Conservation (phyloP, 805 yeast genomes). For the Barnettozyma populi region DNA sequence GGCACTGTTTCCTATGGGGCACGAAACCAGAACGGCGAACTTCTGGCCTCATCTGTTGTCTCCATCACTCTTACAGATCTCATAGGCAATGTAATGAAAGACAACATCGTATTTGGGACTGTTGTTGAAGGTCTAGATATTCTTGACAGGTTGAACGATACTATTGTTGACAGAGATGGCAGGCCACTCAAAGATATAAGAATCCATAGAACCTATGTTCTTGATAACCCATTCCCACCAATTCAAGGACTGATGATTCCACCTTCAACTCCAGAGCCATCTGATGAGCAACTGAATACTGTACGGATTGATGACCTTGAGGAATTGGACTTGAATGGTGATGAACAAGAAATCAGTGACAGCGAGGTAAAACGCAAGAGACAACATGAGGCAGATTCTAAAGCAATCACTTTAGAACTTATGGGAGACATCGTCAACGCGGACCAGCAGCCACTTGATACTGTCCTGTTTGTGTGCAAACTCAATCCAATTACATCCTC, state of each 20-base stretch:
- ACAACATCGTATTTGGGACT: constrained; percentile 39
- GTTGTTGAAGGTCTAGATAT: constrained; percentile 46
- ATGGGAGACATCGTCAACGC: constrained; percentile 60
- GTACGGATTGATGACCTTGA: constrained; percentile 24
- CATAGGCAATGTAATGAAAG: constrained; percentile 8
- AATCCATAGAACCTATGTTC: constrained; percentile 43
- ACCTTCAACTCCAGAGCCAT: constrained; percentile 32
- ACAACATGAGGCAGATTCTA: constrained; percentile 39
- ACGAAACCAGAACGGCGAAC: background rate
- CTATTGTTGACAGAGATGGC: constrained; percentile 33
- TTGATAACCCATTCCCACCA: constrained; percentile 51
- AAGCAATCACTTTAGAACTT: constrained; percentile 57
- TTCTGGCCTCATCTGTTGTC: constrained; percentile 32
- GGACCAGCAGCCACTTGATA: constrained; percentile 54
- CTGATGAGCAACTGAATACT: constrained; percentile 30
- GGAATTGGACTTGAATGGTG: constrained; percentile 14
- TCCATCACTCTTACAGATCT: constrained; percentile 32
- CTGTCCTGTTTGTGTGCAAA: constrained; percentile 56
- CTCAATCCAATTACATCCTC: constrained; percentile 57
- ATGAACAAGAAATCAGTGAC: constrained; percentile 23
- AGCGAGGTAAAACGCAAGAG: constrained; percentile 22
- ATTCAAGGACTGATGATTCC: constrained; percentile 23
- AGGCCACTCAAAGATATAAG: constrained; percentile 46
- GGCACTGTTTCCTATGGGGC: constrained; percentile 32
- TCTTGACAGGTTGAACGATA: constrained; percentile 38